Evolutionary conservation across 768 basidiomycete genomes (phyloP).

Genomic region (Xanthoconium stramineum): DNA sequence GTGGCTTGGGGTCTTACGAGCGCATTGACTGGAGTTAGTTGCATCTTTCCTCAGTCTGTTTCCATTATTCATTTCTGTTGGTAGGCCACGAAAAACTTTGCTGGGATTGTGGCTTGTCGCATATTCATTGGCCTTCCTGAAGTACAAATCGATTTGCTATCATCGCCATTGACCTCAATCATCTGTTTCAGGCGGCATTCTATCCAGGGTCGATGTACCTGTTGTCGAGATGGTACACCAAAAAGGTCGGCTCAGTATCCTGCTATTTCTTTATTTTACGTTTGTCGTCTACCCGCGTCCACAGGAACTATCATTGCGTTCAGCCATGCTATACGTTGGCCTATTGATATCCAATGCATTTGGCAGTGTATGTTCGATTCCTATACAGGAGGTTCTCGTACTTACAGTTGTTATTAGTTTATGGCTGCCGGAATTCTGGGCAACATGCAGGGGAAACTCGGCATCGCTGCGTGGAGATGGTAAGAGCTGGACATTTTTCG

Average conservation of each 20-base stretch:
- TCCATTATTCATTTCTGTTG: background rate
- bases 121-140: slow-evolving; percentile 65
- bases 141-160: slow-evolving; percentile 18
- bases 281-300: background rate
- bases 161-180: background rate
- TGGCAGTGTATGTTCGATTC: slow-evolving; percentile 48
- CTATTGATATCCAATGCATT: slow-evolving; percentile 65
- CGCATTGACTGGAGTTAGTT: slow-evolving; percentile 52
- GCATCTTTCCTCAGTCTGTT: background rate
- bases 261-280: too few relatives aligned
- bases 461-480: slow-evolving; percentile 73
- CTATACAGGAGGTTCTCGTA: background rate
- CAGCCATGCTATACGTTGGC: slow-evolving; percentile 58
- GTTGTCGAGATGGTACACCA: slow-evolving; percentile 55
- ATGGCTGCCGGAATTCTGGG: slow-evolving; percentile 72
- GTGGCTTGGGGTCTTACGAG: slow-evolving; percentile 63
- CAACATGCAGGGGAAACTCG: slow-evolving; percentile 64
- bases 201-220: slow-evolving; percentile 55
- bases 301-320: slow-evolving; percentile 64
- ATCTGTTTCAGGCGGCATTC: slow-evolving; percentile 46
- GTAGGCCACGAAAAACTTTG: slow-evolving; percentile 52
- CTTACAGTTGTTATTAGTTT: slow-evolving; percentile 35
- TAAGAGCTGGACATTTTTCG: slow-evolving; percentile 21
- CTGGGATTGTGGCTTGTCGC: slow-evolving; percentile 55
- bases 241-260: slow-evolving; percentile 20